Percentiles rank a stretch among this genome's conserved stretches.
Conservation (phyloP, 306 rosid species). For the Spatholobus suberectus region DNA sequence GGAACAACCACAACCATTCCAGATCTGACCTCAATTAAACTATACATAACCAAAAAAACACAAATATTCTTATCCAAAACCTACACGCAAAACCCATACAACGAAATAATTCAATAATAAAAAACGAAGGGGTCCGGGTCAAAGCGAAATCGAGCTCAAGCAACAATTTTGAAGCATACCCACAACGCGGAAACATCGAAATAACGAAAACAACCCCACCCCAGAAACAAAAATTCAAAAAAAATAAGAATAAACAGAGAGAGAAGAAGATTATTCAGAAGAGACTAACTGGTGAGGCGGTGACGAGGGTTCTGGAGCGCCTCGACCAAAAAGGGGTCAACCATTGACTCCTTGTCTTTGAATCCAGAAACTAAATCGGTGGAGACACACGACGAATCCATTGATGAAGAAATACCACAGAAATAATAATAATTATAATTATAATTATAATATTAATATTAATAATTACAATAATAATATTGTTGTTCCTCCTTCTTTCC, state of each 20-base stretch:
- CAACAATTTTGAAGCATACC: slow-evolving; percentile 31
- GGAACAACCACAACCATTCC: slow-evolving; percentile 34
- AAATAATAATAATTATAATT: background rate
- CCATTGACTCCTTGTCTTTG: slow-evolving; percentile 69
- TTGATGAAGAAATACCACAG: background rate
- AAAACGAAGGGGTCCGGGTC: background rate
- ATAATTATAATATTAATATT: background rate
- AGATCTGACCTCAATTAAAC: slow-evolving; percentile 48
- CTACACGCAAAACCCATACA: slow-evolving; percentile 30
- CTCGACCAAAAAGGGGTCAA: slow-evolving; percentile 92
- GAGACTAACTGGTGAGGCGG: slow-evolving; percentile 75
- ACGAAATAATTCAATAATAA: background rate
- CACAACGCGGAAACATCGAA: slow-evolving; percentile 17
- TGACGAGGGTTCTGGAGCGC: slow-evolving; percentile 96
- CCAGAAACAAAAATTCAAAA: background rate
- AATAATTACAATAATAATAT: background rate
- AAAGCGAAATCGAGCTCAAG: slow-evolving; percentile 28
- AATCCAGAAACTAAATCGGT: slow-evolving; percentile 49
- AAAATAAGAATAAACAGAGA: background rate
- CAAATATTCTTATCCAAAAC: slow-evolving; percentile 17
- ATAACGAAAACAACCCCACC: background rate
- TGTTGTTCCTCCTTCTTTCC: slow-evolving; percentile 29
- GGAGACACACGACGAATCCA: slow-evolving; percentile 64
- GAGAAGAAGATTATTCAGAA: background rate
- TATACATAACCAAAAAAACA: background rate